Base-by-base conservation (phyloP, 1,139 yeast species). In the Arxiozyma heterogenica region DNA sequence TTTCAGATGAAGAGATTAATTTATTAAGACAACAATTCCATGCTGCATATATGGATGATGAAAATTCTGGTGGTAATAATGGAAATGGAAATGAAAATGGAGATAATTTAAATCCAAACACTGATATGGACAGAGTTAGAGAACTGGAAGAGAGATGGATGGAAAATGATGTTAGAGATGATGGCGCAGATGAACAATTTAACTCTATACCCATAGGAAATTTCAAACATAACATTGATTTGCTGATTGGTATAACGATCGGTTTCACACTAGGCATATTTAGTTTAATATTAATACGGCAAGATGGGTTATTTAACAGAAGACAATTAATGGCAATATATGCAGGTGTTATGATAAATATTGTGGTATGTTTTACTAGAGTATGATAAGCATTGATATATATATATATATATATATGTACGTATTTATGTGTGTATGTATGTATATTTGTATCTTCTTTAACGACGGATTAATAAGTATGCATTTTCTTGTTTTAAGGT, bases 401-500 rank as follows among this genome's bases (percentile, higher is more conserved):
- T 43, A 3, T 39, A 47, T 39, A 23, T 43, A 15, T 22, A 22
- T 23, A 18, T 47, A 23, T 21, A 42, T 47, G 22, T 18, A 50
- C 27, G 39, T 20, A 25, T 27, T 34, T 39, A 43, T 44, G 38
- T 18, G 21, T 47, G 38, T 22, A 21, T 47, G 27, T 55, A 30
- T 34, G 45, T 54, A 52, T 48, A 47, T 55, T 53, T 49, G 44
- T 52, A 44, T 45, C 45, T 52, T 20, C 30, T 21, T 51, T 64
- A 71, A 58, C 71, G 75, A 66, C 98, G 90, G 67, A 93, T 85
- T 70, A 93, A 79, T 65, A 93, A 78, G 73, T 91, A 93, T 58
- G 95, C 86, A 68, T 89, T 89, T 68, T 91, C 98, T 75, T 93
- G 98, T 72, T 91, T 93, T 72, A 93, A 82, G 67, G 83, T 80